These are phyloP conservation scores for Rehmannia glutinosa DNA, from an alignment of 257 asterid species.

Conservation along the genomic window DNA sequence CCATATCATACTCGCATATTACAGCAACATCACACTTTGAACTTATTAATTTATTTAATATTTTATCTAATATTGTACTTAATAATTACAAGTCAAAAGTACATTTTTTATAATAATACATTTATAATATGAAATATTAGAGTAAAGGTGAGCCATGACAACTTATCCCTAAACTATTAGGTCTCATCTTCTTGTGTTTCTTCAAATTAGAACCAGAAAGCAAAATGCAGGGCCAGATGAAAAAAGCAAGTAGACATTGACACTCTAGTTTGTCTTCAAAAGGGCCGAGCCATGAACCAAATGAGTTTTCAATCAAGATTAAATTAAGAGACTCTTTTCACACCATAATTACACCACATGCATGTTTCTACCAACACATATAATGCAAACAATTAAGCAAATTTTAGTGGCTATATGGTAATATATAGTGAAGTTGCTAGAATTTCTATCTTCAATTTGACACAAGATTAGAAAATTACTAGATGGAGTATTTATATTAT, in stretches of 20 bases:
- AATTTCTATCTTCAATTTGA: too few relatives aligned
- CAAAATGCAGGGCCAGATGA: not conserved
- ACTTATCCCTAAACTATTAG: not conserved
- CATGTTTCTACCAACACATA: not conserved
- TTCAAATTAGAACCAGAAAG: not conserved
- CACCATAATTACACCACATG: conserved; percentile 17
- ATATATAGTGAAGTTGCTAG: too few relatives aligned
- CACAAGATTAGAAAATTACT: too few relatives aligned
- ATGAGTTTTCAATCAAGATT: not conserved
- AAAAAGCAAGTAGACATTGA: not conserved
- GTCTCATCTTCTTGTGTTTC: not conserved
- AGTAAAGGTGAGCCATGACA: not conserved
- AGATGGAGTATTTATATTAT: too few relatives aligned
- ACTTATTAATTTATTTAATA: too few relatives aligned
- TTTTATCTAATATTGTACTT: too few relatives aligned
- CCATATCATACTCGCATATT: too few relatives aligned
- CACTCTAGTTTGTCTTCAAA: conserved; percentile 12
- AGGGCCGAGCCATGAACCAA: not conserved
- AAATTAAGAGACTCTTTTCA: not conserved
- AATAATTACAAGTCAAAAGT: too few relatives aligned
- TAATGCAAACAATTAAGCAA: not conserved
- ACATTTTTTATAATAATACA: too few relatives aligned
- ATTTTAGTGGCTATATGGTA: too few relatives aligned
- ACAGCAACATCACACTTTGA: too few relatives aligned
- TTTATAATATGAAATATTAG: too few relatives aligned